Conservation (phyloP, 2,329 filamentous ascomycete genomes). For the Domatiomyces globalis region DNA sequence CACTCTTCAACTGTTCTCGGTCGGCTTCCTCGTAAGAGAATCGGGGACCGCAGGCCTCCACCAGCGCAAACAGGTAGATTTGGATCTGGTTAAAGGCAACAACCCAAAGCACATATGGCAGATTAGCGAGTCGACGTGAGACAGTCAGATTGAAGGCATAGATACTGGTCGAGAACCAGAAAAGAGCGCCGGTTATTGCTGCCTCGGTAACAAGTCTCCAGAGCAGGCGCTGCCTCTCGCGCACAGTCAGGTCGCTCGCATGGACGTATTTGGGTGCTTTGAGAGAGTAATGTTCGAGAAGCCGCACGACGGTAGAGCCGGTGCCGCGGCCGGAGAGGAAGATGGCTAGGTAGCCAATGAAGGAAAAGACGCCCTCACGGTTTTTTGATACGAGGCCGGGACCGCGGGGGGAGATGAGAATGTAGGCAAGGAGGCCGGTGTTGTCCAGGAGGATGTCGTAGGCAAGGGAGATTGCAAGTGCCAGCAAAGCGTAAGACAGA, state of each 20-base stretch:
- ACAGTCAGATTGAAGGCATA: slow-evolving; percentile 57
- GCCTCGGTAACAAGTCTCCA: slow-evolving; percentile 5
- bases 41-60: slow-evolving; percentile 46
- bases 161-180: slow-evolving; percentile 53
- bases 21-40: slow-evolving; percentile 39
- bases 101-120: slow-evolving; percentile 88
- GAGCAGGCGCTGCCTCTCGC: slow-evolving; percentile 10
- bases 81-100: slow-evolving; percentile 82
- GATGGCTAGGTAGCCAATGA: slow-evolving; percentile 84
- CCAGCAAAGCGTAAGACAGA: slow-evolving; percentile 57
- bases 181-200: slow-evolving; percentile 53
- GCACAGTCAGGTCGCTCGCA: background rate
- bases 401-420: slow-evolving; percentile 63
- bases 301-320: slow-evolving; percentile 57
- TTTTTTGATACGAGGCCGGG: slow-evolving; percentile 74
- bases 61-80: slow-evolving; percentile 59
- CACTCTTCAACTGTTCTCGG: slow-evolving; percentile 45
- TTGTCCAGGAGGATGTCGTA: slow-evolving; percentile 68
- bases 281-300: slow-evolving; percentile 1
- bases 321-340: slow-evolving; percentile 79
- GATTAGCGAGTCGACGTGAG: slow-evolving; percentile 78
- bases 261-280: background rate
- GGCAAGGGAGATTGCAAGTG: slow-evolving; percentile 49
- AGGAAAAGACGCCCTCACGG: slow-evolving; percentile 88
- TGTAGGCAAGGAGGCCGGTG: slow-evolving; percentile 65